A percentile compares a stretch with the other conserved stretches of the same genome.
Conservation (phyloP, 495 filamentous ascomycete species). For the Neurospora sp. region DNA sequence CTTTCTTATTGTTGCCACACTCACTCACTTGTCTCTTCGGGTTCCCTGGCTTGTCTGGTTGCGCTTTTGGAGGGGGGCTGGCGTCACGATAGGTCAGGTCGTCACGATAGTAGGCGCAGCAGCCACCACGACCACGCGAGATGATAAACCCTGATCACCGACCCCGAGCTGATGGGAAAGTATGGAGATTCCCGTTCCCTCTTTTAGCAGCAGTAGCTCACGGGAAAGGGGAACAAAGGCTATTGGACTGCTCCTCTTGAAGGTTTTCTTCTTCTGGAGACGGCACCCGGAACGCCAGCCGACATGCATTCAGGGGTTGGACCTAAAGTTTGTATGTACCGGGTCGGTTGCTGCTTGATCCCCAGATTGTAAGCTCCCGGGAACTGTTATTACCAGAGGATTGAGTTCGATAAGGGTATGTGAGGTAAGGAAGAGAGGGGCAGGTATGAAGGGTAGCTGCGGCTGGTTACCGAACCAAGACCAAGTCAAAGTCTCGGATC, state of each 20-base stretch:
- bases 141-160: neutral
- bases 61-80: neutral
- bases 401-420: neutral
- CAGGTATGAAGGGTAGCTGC: neutral
- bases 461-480: neutral
- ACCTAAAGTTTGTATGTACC: neutral
- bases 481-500: neutral
- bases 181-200: neutral
- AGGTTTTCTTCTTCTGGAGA: neutral
- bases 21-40: neutral
- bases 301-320: neutral
- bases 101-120: neutral
- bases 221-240: neutral
- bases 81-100: neutral
- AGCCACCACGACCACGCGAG: neutral
- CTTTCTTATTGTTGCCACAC: neutral
- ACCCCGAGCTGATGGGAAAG: neutral
- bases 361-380: neutral
- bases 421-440: neutral
- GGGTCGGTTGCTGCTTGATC: neutral
- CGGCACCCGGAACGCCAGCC: neutral
- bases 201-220: neutral
- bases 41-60: neutral
- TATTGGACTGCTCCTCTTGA: neutral
- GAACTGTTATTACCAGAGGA: neutral